Evolutionary conservation across 2,329 filamentous ascomycete genomes (phyloP), one percentile per base, ranked within the genome.

Genomic region (Fonsecaea pedrosoi): DNA sequence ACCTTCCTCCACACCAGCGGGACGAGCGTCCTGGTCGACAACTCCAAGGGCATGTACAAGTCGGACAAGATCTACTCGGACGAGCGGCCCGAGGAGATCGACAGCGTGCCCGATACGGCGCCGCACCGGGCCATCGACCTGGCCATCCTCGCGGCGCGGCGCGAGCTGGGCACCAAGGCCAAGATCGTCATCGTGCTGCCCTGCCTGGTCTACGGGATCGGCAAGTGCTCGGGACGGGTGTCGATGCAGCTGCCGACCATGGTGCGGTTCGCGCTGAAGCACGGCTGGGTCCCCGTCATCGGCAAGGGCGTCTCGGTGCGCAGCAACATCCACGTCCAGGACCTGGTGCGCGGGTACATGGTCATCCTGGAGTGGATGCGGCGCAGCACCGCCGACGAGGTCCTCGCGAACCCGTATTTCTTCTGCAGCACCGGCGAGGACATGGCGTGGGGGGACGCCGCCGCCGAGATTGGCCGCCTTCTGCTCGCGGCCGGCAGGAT

Each of bases 121-220:
- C 78, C 81, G 1, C 82, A 84, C 69, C 78, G 82, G 3, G 62
- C 73, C 38, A 79, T 84, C 64, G 82, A 85, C 68, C 77, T 83
- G 0, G 73, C 77, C 15, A 82, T 84, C 68, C 64, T 82, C 7
- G 71, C 71, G 18, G 75, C 74, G 10, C 72, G 75, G 37, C 73
- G 77, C 63, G 73, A 77, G 50, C 68, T 83, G 1, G 75, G 75
- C 2, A 73, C 73, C 21, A 76, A 77, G 60, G 79, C 80, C 15
- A 82, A 82, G 67, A 71, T 84, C 2, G 78, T 79, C 40, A 81
- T 85, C 70, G 78, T 84, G 74, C 77, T 83, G 7, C 82, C 81
- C 0, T 81, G 82, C 0, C 67, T 80, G 25, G 82, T 84, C 62
- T 83, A 83, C 69, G 82, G 82, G 12, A 73, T 77, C 69, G 78